These are phyloP conservation scores for Angophora floribunda DNA, from an alignment of 345 rosid genomes.

Conservation along the genomic window DNA sequence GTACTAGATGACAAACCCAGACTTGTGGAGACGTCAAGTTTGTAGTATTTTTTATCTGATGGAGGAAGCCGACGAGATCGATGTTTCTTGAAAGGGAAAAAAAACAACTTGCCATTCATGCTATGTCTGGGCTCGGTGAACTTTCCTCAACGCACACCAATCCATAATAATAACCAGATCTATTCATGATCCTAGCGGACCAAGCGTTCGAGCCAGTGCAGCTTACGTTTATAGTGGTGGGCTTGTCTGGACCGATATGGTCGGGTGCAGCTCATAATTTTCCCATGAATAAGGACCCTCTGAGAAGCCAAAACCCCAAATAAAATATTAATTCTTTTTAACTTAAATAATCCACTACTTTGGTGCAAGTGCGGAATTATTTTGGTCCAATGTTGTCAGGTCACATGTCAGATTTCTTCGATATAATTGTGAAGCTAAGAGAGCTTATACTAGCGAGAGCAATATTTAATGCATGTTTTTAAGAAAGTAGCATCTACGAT, in stretches of 20 bases:
- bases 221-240: background rate
- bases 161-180: background rate
- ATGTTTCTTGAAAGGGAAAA: background rate
- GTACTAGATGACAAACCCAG: background rate
- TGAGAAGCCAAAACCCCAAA: background rate
- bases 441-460: background rate
- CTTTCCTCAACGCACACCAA: background rate
- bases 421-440: background rate
- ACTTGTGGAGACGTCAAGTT: background rate
- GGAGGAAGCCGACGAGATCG: background rate
- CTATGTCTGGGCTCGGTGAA: background rate
- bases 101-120: no score
- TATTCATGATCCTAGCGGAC: background rate
- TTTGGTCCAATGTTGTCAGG: background rate
- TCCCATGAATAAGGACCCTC: background rate
- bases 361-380: background rate
- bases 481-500: background rate
- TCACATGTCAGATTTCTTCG: background rate
- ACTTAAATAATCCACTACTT: background rate
- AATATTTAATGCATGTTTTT: background rate
- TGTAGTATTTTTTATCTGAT: background rate
- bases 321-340: background rate
- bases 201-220: background rate
- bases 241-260: background rate
- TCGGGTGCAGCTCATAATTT: background rate